Evolutionary conservation across 2,329 filamentous ascomycete genomes (phyloP), one percentile per base, ranked within the genome.

Genomic region (Raffaelea arxii): DNA sequence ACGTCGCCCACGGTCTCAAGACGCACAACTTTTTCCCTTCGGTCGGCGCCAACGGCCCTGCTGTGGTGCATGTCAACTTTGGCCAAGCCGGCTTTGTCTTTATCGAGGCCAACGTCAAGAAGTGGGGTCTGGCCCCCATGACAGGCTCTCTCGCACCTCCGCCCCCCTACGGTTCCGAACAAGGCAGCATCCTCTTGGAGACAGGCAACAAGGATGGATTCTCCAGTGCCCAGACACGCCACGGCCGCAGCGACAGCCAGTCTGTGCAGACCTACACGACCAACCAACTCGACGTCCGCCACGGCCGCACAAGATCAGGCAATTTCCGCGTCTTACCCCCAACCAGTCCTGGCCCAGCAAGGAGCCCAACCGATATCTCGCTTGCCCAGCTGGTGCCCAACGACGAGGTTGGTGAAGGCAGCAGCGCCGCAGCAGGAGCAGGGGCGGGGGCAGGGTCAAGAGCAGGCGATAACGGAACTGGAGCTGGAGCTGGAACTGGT

Each of bases 101-200:
- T 60, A 97, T 98, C 56, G 92, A 98, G 66, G 92, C 91, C 51
- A 98, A 98, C 59, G 92, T 98, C 50, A 98, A 98, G 79, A 98
- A 97, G 72, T 98, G 92, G 92, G 92, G 92, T 2, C 71, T 98
- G 46, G 92, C 92, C 41, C 92, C 92, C 5, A 94, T 94, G 77
- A 96, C 88, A 2, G 92, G 92, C 49, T 95, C 88, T 58, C 74
- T 98, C 49, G 92, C 92, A 24, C 92, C 92, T 16, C 92, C 92
- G 38, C 92, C 92, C 43, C 92, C 92, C 2, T 98, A 98, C 61
- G 92, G 92, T 41, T 95, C 88, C 52, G 92, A 97, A 67, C 89
- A 95, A 65, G 92, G 92, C 57, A 96, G 90, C 60, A 96, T 98
- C 55, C 72, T 98, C 24, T 77, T 98, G 12, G 92, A 96, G 62